Base-by-base conservation (phyloP, 208 protist genomes). In the Wallacemonas sp. region DNA sequence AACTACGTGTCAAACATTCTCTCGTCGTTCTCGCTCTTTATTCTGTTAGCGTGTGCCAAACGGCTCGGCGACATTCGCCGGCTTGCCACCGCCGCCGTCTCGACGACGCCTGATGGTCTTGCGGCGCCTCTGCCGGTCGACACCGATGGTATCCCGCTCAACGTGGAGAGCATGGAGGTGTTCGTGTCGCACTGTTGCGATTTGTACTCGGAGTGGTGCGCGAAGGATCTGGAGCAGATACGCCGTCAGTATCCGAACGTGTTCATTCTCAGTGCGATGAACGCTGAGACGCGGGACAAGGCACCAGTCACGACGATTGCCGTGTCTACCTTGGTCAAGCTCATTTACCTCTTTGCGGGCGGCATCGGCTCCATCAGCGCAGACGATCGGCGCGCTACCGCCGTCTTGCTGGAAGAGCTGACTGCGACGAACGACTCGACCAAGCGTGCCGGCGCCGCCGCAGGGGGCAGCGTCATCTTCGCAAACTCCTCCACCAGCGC, bases 311-410 rank as follows among this genome's bases (percentile, higher is more conserved):
- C 83, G n/a, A 68, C 67, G 11, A 70, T 82, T 6, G 56, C 60
- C 21, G 45, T 80, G 26, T 86, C 76, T 22, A 51, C 61, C 1
- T 51, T 86, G 6, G 42, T 84, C 22, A 89, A 89, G 62, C 70
- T 85, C 15, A 63, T 89, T 36, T 86, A 77, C 47, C 68, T 89
- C 28, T 85, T 89, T 62, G 79, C 82, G 17, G 82, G 82, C 21
- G 82, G 82, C 11, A 64, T 80, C 59, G 68, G 55, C 59, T 83
- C 68, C 64, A 89, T 89, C 72, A 65, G 68, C 38, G 82, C 82
- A 1, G 82, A 89, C 36, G 82, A 89, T 33, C 72, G 71, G 11
- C 68, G 75, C 14, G 17, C 51, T 21, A 51, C 68, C n/a, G 51
- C 59, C 2, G 64, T 63, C 24, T 22, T 61, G 22, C 34, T 63